A percentile compares a stretch with the other conserved stretches of the same genome.
Conservation (phyloP, 345 rosid species). For the Crucihimalaya himalaica region DNA sequence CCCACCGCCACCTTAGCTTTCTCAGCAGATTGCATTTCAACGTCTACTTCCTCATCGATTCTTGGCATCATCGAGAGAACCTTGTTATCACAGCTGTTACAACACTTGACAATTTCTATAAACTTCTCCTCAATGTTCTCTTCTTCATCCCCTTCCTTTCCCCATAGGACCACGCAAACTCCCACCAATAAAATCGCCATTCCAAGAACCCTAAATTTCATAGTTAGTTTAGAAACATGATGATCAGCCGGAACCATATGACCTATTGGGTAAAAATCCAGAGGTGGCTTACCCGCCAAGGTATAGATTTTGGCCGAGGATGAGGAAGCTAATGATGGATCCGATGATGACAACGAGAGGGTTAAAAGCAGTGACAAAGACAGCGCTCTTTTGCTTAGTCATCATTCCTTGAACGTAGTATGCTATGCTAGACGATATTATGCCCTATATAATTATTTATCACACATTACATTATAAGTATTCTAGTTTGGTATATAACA, state of each 20-base stretch:
- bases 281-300: slow-evolving; percentile 69
- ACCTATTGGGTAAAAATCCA: background rate
- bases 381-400: slow-evolving; percentile 71
- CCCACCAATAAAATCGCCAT: slow-evolving; percentile 63
- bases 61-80: slow-evolving; percentile 27
- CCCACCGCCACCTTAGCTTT: slow-evolving; percentile 30
- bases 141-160: slow-evolving; percentile 72
- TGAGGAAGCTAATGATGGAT: slow-evolving; percentile 81
- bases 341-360: slow-evolving; percentile 92
- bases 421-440: slow-evolving; percentile 88
- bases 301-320: slow-evolving; percentile 63
- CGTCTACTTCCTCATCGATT: slow-evolving; percentile 39
- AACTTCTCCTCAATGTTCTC: slow-evolving; percentile 29
- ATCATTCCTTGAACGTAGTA: slow-evolving; percentile 95
- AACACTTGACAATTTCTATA: slow-evolving; percentile 27
- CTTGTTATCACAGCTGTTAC: slow-evolving; percentile 1
- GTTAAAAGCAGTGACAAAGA: slow-evolving; percentile 91
- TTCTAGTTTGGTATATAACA: background rate
- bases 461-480: background rate
- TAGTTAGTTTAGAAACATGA: slow-evolving; percentile 4
- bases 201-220: slow-evolving; percentile 62
- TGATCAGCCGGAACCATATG: background rate
- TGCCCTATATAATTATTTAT: slow-evolving; percentile 51
- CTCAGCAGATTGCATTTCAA: slow-evolving; percentile 33
- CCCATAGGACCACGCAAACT: slow-evolving; percentile 80